phyloP scores from a whole-genome alignment of 2,329 filamentous ascomycete genomes.

The Trichothecium sympodiale region DNA sequence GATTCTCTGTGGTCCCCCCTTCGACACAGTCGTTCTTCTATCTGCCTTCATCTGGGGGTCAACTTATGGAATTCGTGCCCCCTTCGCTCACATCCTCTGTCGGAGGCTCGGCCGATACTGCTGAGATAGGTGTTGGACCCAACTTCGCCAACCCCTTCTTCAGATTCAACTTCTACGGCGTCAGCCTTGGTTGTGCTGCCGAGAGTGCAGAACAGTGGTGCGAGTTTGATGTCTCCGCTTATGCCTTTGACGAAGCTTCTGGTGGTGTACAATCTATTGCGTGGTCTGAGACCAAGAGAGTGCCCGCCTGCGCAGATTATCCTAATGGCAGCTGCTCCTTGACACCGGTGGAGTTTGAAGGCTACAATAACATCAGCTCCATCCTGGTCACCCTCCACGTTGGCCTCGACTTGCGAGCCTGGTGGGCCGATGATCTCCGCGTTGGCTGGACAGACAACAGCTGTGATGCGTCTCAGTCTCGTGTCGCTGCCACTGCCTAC shows the following conservation, averaged over 20 bases:
- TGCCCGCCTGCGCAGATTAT: constrained; percentile 25
- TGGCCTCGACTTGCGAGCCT: constrained; percentile 23
- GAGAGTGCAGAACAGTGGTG: constrained; percentile 23
- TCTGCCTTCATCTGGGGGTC: constrained; percentile 25
- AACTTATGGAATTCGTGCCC: constrained; percentile 28
- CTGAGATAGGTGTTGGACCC: constrained; percentile 28
- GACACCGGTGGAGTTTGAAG: constrained; percentile 22
- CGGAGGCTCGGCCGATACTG: constrained; percentile 18
- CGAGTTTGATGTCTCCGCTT: constrained; percentile 30
- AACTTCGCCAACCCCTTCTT: constrained; percentile 24
- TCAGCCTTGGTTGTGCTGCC: constrained; percentile 26
- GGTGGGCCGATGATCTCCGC: constrained; percentile 30
- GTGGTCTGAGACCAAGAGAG: constrained; percentile 27
- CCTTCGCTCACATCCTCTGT: constrained; percentile 18
- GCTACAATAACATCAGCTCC: constrained; percentile 26
- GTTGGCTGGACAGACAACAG: constrained; percentile 30
- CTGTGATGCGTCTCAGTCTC: constrained; percentile 25
- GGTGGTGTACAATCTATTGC: constrained; percentile 23
- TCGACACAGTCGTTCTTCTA: constrained; percentile 21
- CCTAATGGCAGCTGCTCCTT: constrained; percentile 20
- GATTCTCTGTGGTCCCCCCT: constrained; percentile 26
- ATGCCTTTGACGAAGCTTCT: constrained; percentile 21
- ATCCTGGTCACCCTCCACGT: constrained; percentile 26
- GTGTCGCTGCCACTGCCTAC: constrained; percentile 13
- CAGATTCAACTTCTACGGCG: constrained; percentile 27